Conservation (phyloP, 768 basidiomycete genomes). For the Tremella mesenterica region DNA sequence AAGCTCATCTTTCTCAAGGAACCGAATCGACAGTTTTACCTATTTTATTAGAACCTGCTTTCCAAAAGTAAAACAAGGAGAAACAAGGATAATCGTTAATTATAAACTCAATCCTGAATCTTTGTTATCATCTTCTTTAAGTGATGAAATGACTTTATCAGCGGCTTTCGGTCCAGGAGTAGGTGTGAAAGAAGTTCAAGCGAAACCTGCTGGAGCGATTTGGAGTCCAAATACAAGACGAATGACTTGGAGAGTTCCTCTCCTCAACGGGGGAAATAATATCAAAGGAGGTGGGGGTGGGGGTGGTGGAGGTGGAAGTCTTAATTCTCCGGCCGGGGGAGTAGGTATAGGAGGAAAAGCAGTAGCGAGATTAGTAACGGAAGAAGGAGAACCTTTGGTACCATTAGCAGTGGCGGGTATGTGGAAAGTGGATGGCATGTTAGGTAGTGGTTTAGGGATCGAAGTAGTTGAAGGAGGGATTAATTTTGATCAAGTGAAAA, state of each 20-base stretch:
- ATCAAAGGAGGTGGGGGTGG: no score
- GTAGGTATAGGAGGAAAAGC: constrained; percentile 44
- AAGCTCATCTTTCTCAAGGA: constrained; percentile 41
- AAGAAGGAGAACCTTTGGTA: constrained; percentile 17
- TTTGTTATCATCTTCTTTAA: constrained; percentile 3
- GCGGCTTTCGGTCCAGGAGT: constrained; percentile 39
- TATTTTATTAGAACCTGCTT: constrained; percentile 43
- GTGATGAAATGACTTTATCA: constrained; percentile 31
- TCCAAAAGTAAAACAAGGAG: constrained; percentile 44
- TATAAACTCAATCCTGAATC: constrained; percentile 34
- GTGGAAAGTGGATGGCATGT: constrained; percentile 40
- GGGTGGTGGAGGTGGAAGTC: no score
- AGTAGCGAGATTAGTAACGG: constrained; percentile 41
- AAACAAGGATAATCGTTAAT: constrained; percentile 45
- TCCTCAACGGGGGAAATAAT: background rate
- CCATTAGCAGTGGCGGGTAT: constrained; percentile 39
- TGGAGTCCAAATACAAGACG: constrained; percentile 36
- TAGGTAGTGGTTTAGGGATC: constrained; percentile 41
- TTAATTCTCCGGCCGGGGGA: no score
- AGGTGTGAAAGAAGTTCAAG: constrained; percentile 42
- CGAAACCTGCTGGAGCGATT: constrained; percentile 45
- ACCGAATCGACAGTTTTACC: constrained; percentile 32
- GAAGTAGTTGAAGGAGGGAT: constrained; percentile 33
- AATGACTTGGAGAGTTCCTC: constrained; percentile 38
- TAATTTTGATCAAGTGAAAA: constrained; percentile 39